Conservation (phyloP, 148 eudicot genomes). For the Nepenthes mirabilis region DNA sequence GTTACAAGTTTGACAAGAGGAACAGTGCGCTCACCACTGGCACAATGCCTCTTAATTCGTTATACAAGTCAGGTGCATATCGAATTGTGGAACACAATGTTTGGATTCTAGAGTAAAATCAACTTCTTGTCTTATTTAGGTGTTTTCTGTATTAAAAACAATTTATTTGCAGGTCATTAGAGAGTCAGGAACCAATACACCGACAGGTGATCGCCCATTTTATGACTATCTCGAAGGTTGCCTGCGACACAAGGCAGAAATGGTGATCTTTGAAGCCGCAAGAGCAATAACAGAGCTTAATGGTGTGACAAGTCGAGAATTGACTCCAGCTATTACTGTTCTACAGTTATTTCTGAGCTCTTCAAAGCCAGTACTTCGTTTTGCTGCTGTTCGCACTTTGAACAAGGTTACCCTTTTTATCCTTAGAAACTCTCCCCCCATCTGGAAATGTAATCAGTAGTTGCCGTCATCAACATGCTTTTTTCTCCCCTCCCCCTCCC, state of each 20-base stretch:
- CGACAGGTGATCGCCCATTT: constrained; percentile 86
- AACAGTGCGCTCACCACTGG: constrained; percentile 89
- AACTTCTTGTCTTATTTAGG: background rate
- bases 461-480: background rate
- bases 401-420: constrained; percentile 48
- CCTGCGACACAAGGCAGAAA: constrained; percentile 98
- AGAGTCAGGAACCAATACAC: constrained; percentile 60
- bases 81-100: background rate
- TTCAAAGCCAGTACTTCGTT: constrained; percentile 90
- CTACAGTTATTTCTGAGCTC: constrained; percentile 92
- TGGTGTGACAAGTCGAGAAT: constrained; percentile 80
- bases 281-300: constrained; percentile 92
- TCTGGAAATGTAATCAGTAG: background rate
- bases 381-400: constrained; percentile 98
- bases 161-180: constrained; percentile 53
- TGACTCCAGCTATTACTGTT: constrained; percentile 96
- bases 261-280: constrained; percentile 97
- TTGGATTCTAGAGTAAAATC: background rate
- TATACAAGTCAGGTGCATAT: constrained; percentile 78
- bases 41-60: constrained; percentile 92
- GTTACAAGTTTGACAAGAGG: constrained; percentile 91
- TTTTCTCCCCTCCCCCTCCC: too few species aligned
- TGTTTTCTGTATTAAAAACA: background rate
- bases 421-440: background rate
- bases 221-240: constrained; percentile 93